These are phyloP conservation scores for Dorcoceras hygrometricum DNA, from an alignment of 257 asterid genomes.

Conservation along the genomic window DNA sequence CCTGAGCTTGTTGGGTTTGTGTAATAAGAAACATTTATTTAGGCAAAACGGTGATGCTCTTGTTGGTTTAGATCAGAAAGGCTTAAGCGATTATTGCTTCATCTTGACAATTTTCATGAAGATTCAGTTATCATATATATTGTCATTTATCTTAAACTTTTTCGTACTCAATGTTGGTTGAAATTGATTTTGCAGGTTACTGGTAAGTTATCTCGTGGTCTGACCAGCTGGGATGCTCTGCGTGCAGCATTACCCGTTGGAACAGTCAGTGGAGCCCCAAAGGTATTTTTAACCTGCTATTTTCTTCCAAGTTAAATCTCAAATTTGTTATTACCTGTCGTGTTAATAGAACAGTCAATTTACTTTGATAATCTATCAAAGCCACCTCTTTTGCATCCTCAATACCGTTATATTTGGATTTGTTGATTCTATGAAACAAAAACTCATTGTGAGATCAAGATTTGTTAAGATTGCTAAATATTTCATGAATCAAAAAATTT, in stretches of 20 bases:
- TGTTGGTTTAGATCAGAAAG: conserved; percentile 1
- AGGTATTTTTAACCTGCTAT: conserved; percentile 50
- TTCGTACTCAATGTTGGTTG: conserved; percentile 9
- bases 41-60: neutral
- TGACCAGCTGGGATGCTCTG: conserved; percentile 94
- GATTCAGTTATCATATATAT: conserved; percentile 6
- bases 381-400: no score
- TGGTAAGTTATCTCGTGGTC: conserved; percentile 66
- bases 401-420: no score
- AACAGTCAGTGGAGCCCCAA: conserved; percentile 99
- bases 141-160: conserved; percentile 8
- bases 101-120: conserved; percentile 9
- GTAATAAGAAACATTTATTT: neutral
- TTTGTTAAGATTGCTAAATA: no score
- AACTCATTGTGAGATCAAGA: no score
- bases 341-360: neutral
- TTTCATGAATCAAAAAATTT: no score
- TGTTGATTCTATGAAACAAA: no score
- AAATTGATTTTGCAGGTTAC: conserved; percentile 58
- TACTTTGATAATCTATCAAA: neutral
- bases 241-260: conserved; percentile 99
- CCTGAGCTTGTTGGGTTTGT: conserved; percentile 11
- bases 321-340: neutral
- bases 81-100: conserved; percentile 2
- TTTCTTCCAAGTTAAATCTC: neutral